Conservation (phyloP, 495 filamentous ascomycete species). For the Neurospora sp. region DNA sequence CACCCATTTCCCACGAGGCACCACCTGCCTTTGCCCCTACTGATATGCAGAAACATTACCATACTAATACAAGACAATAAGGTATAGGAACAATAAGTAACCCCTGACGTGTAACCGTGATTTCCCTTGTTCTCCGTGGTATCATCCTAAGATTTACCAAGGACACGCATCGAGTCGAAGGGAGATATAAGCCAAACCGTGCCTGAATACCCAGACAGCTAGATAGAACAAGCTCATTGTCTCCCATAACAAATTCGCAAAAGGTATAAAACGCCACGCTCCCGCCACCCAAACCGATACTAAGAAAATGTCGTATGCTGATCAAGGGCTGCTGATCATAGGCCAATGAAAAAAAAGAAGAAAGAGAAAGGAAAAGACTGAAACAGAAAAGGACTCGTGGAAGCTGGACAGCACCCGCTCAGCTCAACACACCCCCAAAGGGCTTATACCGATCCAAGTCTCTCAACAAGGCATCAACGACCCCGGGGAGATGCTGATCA, state of each 20-base stretch:
- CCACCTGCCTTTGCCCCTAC: neutral
- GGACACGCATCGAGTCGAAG: neutral
- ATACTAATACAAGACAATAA: neutral
- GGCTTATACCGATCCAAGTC: constrained; percentile 76
- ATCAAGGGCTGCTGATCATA: neutral
- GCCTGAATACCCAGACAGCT: neutral
- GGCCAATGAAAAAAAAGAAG: constrained; percentile 1
- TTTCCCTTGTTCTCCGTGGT: neutral
- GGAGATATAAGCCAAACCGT: neutral
- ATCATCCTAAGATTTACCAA: neutral
- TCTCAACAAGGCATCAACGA: constrained; percentile 84
- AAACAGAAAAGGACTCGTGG: neutral
- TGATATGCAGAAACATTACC: neutral
- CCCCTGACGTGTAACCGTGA: neutral
- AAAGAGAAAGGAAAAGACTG: neutral
- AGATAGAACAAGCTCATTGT: neutral
- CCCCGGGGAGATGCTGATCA: constrained; percentile 64
- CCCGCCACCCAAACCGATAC: neutral
- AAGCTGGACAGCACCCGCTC: neutral
- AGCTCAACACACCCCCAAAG: constrained; percentile 45
- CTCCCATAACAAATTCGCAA: neutral
- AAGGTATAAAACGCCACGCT: neutral
- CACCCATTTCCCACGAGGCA: neutral
- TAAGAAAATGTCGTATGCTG: constrained; percentile 1
- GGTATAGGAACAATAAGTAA: neutral